Conservation (phyloP, 2,329 filamentous ascomycete genomes). For the Alternaria solani region DNA sequence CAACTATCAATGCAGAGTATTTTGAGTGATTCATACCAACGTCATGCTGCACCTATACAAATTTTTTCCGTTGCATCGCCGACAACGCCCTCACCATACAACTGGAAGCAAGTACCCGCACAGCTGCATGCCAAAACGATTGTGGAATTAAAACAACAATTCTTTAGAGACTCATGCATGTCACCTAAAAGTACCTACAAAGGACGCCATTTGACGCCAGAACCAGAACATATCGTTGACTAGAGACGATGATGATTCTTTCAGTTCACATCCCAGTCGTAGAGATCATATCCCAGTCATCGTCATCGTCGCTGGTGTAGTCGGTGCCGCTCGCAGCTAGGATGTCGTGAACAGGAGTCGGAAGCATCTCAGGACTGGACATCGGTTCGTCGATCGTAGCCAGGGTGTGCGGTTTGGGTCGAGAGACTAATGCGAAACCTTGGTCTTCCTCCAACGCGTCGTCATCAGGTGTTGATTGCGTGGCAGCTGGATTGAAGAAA, state of each 20-base stretch:
- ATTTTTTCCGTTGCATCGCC: neutral
- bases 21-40: neutral
- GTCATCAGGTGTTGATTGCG: neutral
- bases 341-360: constrained; percentile 10
- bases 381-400: constrained; percentile 8
- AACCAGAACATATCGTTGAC: neutral
- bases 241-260: neutral
- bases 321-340: constrained; percentile 17
- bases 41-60: neutral
- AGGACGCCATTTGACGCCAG: neutral
- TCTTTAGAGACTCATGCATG: neutral
- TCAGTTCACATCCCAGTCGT: constrained; percentile 12
- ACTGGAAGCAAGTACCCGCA: neutral
- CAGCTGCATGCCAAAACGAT: neutral
- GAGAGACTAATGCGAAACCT: constrained; percentile 34
- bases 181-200: neutral
- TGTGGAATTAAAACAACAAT: neutral
- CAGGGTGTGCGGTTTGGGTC: constrained; percentile 14
- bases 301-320: constrained; percentile 24
- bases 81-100: neutral
- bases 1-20: neutral
- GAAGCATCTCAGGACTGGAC: constrained; percentile 23
- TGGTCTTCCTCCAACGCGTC: constrained; percentile 32
- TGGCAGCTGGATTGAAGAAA: neutral
- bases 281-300: constrained; percentile 13